Evolutionary conservation across 2,329 filamentous ascomycete species (phyloP), one percentile per base, ranked within the genome.

Genomic region (Tolypocladium amazonense): DNA sequence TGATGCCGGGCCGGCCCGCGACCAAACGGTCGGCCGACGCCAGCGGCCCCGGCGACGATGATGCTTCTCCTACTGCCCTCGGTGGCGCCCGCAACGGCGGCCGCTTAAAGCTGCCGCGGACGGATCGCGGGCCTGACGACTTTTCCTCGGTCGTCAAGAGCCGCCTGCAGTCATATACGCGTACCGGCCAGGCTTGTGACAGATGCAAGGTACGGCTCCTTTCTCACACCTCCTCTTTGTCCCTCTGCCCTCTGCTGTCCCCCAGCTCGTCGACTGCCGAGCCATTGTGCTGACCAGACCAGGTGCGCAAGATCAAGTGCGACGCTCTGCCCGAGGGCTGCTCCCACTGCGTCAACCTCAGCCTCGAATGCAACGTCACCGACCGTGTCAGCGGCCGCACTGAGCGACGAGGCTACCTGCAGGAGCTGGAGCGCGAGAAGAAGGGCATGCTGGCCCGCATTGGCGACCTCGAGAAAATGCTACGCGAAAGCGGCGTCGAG

Each of bases 281-380:
- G n/a, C 15, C 18, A 4, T 18, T 6, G 38, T 3, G 56, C 47
- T 53, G 14, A 52, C 47, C n/a, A 15, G 23, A 12, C 45, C 30
- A 90, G 88, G 80, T 91, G 60, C 85, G 91, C 66, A 96, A 96
- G 75, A 95, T 95, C 67, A 85, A 89, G 70, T 95, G 91, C 79
- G 91, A 95, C 76, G 88, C 86, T 58, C 79, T 88, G 47, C 85
- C 88, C 38, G 87, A 89, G 65, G 91, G 90, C 63, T 96, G 91
- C 75, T 90, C 89, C 62, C 88, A 90, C 67, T 96, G 91, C 76
- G 77, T 84, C 66, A 86, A 88, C 72, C 88, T 89, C 70, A 86
- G 85, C 64, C 84, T 88, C 66, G 84, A 89, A 69, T 96, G 91
- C 75, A 87, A 84, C 74, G 92, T 92, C 58, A 96, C 91, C 60